Base-by-base conservation (phyloP, 768 basidiomycete genomes). In the Termitomyces sp. region DNA sequence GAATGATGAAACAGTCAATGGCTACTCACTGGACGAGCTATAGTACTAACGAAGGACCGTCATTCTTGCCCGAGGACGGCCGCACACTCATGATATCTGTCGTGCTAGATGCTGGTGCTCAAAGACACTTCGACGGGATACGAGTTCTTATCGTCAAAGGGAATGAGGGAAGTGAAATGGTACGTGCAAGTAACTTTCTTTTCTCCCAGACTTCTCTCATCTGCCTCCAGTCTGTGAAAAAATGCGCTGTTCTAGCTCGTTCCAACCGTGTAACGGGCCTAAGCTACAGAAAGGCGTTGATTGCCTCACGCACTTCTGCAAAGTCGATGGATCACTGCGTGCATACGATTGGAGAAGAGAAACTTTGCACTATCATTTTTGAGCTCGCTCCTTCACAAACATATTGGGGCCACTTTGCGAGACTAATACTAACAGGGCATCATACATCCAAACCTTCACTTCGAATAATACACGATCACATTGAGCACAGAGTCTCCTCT, bases 81-180 rank as follows among this genome's bases (percentile, higher is more conserved):
- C 50, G 56, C 18, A 57, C 56, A 6, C 43, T 57, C 12, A 57
- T 57, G 56, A 46, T 60, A 22, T 57, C 59, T 36, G 22, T 57
- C 20, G 43, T 61, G 41, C 52, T 57, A 8, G 59, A 61, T 16
- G 37, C 59, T 31, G 59, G 53, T n/a, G 41, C 53, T 18, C 41
- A 43, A 32, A 37, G 22, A 12, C 43, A 61, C 36, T 61, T 54
- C 24, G 36, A 53, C 12, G 56, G 59, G n/a, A 50, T 61, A 31
- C 49, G 56, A 39, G 53, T 61, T 27, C 13, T 61, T 7, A 37
- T 61, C n/a, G 52, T 61, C 8, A 12, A 24, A 47, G 47, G 44
- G 26, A 37, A 16, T 9, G 46, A 32, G 24, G 46, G 52, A 14
- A 16, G 31, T 6, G 56, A 54, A 16, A 41, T 56, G 56, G 59